Conservation (phyloP, 331 rosid genomes). For the Erythrophleum ivorense region DNA sequence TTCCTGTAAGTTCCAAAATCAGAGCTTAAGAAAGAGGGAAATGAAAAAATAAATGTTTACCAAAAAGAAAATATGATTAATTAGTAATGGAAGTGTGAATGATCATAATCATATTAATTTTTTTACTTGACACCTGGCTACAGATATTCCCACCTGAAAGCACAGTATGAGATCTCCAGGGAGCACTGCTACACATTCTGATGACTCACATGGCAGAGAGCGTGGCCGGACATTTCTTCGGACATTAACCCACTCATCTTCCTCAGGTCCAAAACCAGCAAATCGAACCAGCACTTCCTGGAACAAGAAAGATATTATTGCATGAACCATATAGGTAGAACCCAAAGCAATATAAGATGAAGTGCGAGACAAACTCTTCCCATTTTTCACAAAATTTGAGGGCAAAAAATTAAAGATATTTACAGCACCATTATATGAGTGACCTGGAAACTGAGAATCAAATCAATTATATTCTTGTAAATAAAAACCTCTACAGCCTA, state of each 20-base stretch:
- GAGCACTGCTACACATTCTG: slow-evolving; percentile 96
- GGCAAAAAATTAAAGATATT: slow-evolving; percentile 34
- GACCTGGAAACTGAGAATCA: slow-evolving; percentile 27
- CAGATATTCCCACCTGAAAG: slow-evolving; percentile 73
- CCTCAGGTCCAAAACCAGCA: slow-evolving; percentile 97
- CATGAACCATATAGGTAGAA: slow-evolving; percentile 22
- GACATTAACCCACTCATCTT: slow-evolving; percentile 95
- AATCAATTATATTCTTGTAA: slow-evolving; percentile 6
- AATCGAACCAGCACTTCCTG: slow-evolving; percentile 93
- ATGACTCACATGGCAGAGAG: slow-evolving; percentile 96
- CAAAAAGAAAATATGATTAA: slow-evolving; percentile 1
- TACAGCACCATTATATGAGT: slow-evolving; percentile 25
- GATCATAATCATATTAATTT: slow-evolving; percentile 28
- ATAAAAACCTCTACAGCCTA: slow-evolving; percentile 4
- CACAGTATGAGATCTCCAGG: slow-evolving; percentile 98
- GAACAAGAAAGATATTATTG: slow-evolving; percentile 41
- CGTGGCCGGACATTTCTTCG: slow-evolving; percentile 91
- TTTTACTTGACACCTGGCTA: slow-evolving; percentile 23
- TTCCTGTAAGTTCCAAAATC: slow-evolving; percentile 65
- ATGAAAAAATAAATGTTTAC: not conserved
- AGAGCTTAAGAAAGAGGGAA: slow-evolving; percentile 20
- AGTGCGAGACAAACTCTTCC: slow-evolving; percentile 3
- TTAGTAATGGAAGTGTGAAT: slow-evolving; percentile 1
- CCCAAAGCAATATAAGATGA: slow-evolving; percentile 8
- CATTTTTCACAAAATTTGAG: slow-evolving; percentile 16